Evolutionary conservation across 768 basidiomycete genomes (phyloP), one percentile per base, ranked within the genome.

Genomic region (Podaxis rugospora): DNA sequence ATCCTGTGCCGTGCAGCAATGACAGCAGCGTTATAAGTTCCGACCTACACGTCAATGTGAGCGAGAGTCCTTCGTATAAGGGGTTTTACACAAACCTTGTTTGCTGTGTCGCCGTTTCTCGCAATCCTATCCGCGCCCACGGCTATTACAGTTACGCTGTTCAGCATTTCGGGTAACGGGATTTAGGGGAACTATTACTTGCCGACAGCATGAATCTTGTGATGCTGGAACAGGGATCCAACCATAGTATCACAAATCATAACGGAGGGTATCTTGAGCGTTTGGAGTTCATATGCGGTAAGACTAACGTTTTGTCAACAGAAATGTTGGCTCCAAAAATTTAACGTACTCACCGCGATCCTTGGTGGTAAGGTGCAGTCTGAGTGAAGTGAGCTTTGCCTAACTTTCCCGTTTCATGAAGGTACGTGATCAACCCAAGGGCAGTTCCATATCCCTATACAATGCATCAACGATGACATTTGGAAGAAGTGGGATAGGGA

Each of bases 171-270:
- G 10, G 18, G 4, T 4, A 11, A 3, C 23, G 0, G 23, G 10
- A 1, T 49, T 49, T 49, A 23, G 7, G 25, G 27, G 18, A 51
- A 28, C 25, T 23, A 23, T n/a, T 58, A 54, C 86, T 65, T 63
- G 91, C 90, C 85, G 57, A 95, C 86, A 27, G 87, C 92, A 67
- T 94, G 90, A 55, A 95, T 92, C 21, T 80, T 73, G 69, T 91
- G 81, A 69, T 94, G 86, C 69, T 95, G 93, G 78, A 98, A 92
- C 55, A 98, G 75, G 0, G 93, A 95, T 7, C 96, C 96, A 16
- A 98, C 92, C 91, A 97, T 97, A 37, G 93, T 96, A 69, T 98
- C 96, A 69, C 95, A 96, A 51, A 98, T 88, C 93, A 98, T 96
- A 4, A 89, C 86, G 3, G 91, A 90, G 0, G 93, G 90, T 13